phyloP scores from a whole-genome alignment of 768 basidiomycete genomes.

The Rhizopogon salebrosus region DNA sequence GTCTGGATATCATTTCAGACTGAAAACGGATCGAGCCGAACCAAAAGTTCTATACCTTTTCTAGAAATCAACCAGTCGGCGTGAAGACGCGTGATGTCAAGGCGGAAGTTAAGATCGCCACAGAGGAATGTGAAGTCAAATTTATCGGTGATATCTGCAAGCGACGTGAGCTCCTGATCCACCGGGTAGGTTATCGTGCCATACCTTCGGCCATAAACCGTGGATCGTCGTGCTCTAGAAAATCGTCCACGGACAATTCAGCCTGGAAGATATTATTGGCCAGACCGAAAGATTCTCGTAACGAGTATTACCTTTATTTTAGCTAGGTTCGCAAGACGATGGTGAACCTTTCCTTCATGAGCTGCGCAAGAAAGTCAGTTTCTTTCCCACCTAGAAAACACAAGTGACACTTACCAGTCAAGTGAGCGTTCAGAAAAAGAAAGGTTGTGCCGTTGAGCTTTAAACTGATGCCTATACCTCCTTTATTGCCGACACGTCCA shows the following conservation, averaged over 20 bases:
- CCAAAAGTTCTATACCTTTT: slow-evolving; percentile 44
- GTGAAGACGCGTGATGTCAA: slow-evolving; percentile 85
- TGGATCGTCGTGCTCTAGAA: slow-evolving; percentile 59
- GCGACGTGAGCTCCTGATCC: slow-evolving; percentile 7
- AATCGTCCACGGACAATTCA: slow-evolving; percentile 77
- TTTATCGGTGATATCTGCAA: slow-evolving; percentile 69
- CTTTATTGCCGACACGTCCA: slow-evolving; percentile 89
- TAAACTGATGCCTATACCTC: slow-evolving; percentile 86
- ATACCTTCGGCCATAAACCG: slow-evolving; percentile 68
- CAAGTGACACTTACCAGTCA: slow-evolving; percentile 54
- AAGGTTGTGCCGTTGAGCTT: slow-evolving; percentile 79
- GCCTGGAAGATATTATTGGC: slow-evolving; percentile 33
- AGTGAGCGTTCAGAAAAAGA: slow-evolving; percentile 86
- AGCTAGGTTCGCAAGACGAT: slow-evolving; percentile 78
- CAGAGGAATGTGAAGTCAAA: slow-evolving; percentile 88
- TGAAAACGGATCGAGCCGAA: neutral
- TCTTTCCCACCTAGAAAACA: neutral
- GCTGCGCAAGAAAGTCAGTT: slow-evolving; percentile 34
- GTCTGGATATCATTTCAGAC: slow-evolving; percentile 39
- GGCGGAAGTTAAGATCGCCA: slow-evolving; percentile 89
- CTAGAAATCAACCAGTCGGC: slow-evolving; percentile 91
- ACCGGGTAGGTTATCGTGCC: neutral
- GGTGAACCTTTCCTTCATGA: slow-evolving; percentile 68
- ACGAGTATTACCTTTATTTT: slow-evolving; percentile 72
- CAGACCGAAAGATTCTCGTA: neutral